Evolutionary conservation across 169 alveolate species (phyloP), one percentile per base, ranked within the genome.

Genomic region (Nephromyces sp.): DNA sequence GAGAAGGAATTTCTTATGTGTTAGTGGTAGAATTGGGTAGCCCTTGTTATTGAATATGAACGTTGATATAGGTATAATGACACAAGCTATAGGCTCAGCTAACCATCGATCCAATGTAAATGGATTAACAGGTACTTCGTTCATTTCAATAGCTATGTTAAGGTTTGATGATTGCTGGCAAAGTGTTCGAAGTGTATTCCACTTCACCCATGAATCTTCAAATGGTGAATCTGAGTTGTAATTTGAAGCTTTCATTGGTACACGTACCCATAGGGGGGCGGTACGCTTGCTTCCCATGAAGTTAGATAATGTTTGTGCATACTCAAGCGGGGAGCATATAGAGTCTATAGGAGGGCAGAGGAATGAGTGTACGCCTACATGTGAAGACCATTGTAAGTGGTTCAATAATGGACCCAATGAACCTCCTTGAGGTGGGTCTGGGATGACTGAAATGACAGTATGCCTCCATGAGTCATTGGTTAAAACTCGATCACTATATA

Each of bases 51-150:
- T 65, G 2, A 22, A 24, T 5, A 32, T 57, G 35, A 75, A 75
- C 32, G 35, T 27, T 30, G 77, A 6, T 1, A 77, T 34, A 21
- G 82, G 64, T 24, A 75, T 4, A 33, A 67, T 52, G 27, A 75
- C 25, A 15, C 74, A 61, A 34, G 68, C 68, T n/a, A 75, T 4
- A 2, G 72, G 76, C 72, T 75, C 82, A 0, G 77, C 82, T 21
- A 67, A 33, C 82, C 82, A 75, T n/a, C 82, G 76, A 30, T 52
- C 77, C 28, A 75, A 73, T 5, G 43, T 66, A 62, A 30, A 64
- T 0, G 27, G 33, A 24, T 64, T 68, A n/a, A 30, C 8, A 6
- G 80, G 80, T 8, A 74, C 35, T 31, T 74, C 80, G 25, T 15
- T 43, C 15, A 43, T 15, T n/a, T 43, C 57, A 15, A 43, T 15